Conservation (phyloP, 257 asterid species). For the Salvia rosmarinus region DNA sequence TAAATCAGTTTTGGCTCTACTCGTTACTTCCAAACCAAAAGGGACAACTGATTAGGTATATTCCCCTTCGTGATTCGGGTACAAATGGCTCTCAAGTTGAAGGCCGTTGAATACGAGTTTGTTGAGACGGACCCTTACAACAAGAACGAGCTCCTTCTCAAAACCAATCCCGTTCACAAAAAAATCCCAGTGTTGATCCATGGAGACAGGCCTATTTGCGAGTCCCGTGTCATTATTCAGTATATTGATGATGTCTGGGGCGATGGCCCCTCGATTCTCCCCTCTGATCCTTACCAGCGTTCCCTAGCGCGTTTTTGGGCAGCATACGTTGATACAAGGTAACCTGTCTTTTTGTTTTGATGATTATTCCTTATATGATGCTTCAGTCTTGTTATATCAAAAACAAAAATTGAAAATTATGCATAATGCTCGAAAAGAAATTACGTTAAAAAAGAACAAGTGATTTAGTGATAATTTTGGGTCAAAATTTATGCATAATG, state of each 20-base stretch:
- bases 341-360: too few species aligned
- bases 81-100: slow-evolving; percentile 43
- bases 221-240: slow-evolving; percentile 42
- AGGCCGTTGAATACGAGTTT: slow-evolving; percentile 32
- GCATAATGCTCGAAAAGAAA: too few species aligned
- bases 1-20: not conserved
- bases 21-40: not conserved
- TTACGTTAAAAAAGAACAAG: too few species aligned
- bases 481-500: too few species aligned
- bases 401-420: too few species aligned
- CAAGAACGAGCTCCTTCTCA: slow-evolving; percentile 42
- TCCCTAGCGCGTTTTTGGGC: slow-evolving; percentile 53
- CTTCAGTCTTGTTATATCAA: too few species aligned
- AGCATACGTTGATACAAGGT: slow-evolving; percentile 45
- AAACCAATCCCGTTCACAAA: slow-evolving; percentile 26
- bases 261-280: slow-evolving; percentile 32
- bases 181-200: slow-evolving; percentile 43
- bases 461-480: too few species aligned
- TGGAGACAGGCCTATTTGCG: slow-evolving; percentile 34
- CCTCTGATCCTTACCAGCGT: slow-evolving; percentile 46
- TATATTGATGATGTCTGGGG: slow-evolving; percentile 47
- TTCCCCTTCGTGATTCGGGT: slow-evolving; percentile 39
- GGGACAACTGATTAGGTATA: too few species aligned
- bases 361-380: too few species aligned
- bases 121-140: slow-evolving; percentile 24